A percentile compares a stretch with the other conserved stretches of the same genome.
Conservation (phyloP, 257 asterid genomes). For the Solanum piurae region DNA sequence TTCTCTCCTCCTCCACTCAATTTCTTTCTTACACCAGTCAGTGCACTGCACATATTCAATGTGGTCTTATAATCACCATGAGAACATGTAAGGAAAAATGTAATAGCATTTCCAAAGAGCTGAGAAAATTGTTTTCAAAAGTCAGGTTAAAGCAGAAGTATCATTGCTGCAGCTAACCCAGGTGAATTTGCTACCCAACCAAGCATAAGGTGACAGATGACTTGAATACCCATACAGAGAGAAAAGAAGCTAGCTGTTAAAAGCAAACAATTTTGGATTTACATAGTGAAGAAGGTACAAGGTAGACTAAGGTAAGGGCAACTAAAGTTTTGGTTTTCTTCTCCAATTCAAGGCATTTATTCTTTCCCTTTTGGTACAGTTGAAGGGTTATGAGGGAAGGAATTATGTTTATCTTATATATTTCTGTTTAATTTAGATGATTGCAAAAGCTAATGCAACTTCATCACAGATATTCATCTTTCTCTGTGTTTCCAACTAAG, state of each 20-base stretch:
- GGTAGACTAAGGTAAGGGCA: neutral
- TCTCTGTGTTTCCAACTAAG: neutral
- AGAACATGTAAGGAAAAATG: neutral
- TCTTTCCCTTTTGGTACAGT: neutral
- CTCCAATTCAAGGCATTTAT: neutral
- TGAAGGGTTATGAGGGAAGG: neutral
- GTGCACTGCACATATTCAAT: slow-evolving; percentile 25
- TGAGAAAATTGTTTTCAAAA: neutral
- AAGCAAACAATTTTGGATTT: neutral
- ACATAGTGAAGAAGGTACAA: neutral
- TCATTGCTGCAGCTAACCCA: neutral
- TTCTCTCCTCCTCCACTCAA: slow-evolving; percentile 62
- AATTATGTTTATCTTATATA: neutral
- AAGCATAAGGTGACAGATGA: neutral
- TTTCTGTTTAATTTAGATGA: neutral
- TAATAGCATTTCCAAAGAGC: neutral
- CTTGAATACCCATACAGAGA: neutral
- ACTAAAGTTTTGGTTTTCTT: neutral
- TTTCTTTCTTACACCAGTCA: slow-evolving; percentile 52
- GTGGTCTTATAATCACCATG: neutral
- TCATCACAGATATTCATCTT: neutral
- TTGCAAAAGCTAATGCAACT: neutral
- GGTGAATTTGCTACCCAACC: neutral
- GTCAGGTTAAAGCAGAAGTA: neutral
- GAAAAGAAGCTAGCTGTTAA: neutral